These are phyloP conservation scores for Crepidotus variabilis DNA, from an alignment of 768 basidiomycete species.

Conservation along the genomic window DNA sequence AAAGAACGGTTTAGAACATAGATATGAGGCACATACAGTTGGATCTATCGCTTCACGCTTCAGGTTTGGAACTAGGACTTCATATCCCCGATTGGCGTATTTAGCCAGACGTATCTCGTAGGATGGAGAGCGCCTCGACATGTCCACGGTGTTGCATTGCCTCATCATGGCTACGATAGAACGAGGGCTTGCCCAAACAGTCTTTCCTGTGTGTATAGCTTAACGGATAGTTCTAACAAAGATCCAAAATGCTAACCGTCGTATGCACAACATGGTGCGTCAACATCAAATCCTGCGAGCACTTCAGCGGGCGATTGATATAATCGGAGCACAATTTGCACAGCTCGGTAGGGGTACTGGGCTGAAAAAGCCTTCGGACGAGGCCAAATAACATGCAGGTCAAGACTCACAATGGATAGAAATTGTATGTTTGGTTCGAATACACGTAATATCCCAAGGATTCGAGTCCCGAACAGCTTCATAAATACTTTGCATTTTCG, in stretches of 20 bases:
- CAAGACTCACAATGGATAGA: constrained; percentile 53
- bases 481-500: constrained; percentile 54
- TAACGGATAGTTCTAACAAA: neutral
- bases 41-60: constrained; percentile 52
- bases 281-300: constrained; percentile 65
- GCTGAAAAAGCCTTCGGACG: constrained; percentile 25
- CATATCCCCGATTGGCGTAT: constrained; percentile 50
- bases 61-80: constrained; percentile 53
- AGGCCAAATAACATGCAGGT: neutral
- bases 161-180: constrained; percentile 61
- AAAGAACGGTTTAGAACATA: neutral
- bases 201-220: constrained; percentile 25
- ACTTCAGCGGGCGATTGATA: constrained; percentile 66
- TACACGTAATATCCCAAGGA: constrained; percentile 66
- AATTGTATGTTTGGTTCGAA: constrained; percentile 62
- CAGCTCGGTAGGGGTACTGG: constrained; percentile 64
- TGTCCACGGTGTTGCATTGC: constrained; percentile 59
- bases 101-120: constrained; percentile 62
- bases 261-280: constrained; percentile 57
- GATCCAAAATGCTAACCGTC: constrained; percentile 17
- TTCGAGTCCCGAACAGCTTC: constrained; percentile 63
- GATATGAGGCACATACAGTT: constrained; percentile 34
- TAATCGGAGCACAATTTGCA: constrained; percentile 63
- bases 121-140: constrained; percentile 60
- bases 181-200: constrained; percentile 57